phyloP scores from a whole-genome alignment of 2,329 filamentous ascomycete species.

The Nigrospora sphaerica region DNA sequence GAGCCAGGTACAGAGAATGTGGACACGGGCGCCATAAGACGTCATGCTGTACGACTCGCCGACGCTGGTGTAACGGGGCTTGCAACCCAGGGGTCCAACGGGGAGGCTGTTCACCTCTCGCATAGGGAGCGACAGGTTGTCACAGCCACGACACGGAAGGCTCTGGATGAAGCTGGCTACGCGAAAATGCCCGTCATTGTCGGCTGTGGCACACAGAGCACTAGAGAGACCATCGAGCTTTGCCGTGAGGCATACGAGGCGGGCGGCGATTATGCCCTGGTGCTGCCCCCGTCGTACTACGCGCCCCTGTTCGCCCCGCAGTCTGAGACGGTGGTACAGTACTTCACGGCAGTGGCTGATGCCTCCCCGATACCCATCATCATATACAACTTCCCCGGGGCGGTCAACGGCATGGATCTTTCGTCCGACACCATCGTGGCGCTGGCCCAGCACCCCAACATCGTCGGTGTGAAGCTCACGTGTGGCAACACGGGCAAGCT shows the following conservation, averaged over 20 bases:
- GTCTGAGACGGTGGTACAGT: conserved; percentile 54
- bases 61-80: conserved; percentile 66
- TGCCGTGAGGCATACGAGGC: conserved; percentile 61
- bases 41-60: conserved; percentile 62
- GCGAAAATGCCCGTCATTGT: conserved; percentile 64
- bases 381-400: conserved; percentile 65
- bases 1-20: conserved; percentile 57
- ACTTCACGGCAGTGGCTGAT: conserved; percentile 59
- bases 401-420: conserved; percentile 55
- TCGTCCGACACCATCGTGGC: conserved; percentile 55
- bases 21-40: conserved; percentile 53
- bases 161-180: conserved; percentile 61
- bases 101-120: conserved; percentile 73
- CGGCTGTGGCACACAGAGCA: conserved; percentile 67
- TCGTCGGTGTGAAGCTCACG: conserved; percentile 62
- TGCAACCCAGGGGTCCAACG: conserved; percentile 74
- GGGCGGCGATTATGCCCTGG: conserved; percentile 69
- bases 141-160: conserved; percentile 61
- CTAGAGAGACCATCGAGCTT: conserved; percentile 62
- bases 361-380: conserved; percentile 58
- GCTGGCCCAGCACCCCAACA: conserved; percentile 55
- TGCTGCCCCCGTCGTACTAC: conserved; percentile 74
- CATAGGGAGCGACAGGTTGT: conserved; percentile 63
- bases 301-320: conserved; percentile 56
- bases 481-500: conserved; percentile 66